These are phyloP conservation scores for Rubia occidens DNA, from an alignment of 305 asterid species.

Conservation along the genomic window DNA sequence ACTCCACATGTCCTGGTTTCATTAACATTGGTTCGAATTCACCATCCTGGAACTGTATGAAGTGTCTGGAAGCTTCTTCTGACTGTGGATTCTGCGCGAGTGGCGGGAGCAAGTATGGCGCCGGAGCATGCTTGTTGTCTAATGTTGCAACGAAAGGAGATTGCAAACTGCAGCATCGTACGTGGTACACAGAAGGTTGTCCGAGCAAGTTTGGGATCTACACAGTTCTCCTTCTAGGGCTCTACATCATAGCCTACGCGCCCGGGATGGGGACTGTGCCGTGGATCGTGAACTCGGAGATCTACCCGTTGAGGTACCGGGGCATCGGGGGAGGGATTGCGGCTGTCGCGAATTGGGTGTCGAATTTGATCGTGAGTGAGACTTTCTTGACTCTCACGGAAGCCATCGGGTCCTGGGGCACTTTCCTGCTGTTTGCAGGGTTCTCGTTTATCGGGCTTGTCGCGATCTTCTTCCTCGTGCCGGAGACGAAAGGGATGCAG, in stretches of 20 bases:
- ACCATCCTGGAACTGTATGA: conserved; percentile 51
- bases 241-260: conserved; percentile 58
- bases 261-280: conserved; percentile 83
- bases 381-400: conserved; percentile 62
- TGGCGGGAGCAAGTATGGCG: conserved; percentile 34
- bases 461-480: conserved; percentile 54
- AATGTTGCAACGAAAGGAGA: conserved; percentile 20
- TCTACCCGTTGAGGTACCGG: conserved; percentile 57
- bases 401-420: conserved; percentile 50
- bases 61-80: conserved; percentile 39
- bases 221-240: conserved; percentile 51
- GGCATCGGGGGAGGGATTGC: conserved; percentile 85
- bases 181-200: conserved; percentile 68
- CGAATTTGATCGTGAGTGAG: conserved; percentile 66
- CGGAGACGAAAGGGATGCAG: conserved; percentile 74
- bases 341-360: conserved; percentile 73
- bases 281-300: conserved; percentile 82
- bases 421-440: conserved; percentile 71
- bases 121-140: conserved; percentile 56
- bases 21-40: conserved; percentile 21
- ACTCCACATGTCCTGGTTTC: conserved; percentile 42
- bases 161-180: conserved; percentile 38
- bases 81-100: conserved; percentile 58
- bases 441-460: conserved; percentile 43
- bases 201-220: conserved; percentile 56